Evolutionary conservation across 345 rosid genomes (phyloP).

Genomic region (Hevea brasiliensis): DNA sequence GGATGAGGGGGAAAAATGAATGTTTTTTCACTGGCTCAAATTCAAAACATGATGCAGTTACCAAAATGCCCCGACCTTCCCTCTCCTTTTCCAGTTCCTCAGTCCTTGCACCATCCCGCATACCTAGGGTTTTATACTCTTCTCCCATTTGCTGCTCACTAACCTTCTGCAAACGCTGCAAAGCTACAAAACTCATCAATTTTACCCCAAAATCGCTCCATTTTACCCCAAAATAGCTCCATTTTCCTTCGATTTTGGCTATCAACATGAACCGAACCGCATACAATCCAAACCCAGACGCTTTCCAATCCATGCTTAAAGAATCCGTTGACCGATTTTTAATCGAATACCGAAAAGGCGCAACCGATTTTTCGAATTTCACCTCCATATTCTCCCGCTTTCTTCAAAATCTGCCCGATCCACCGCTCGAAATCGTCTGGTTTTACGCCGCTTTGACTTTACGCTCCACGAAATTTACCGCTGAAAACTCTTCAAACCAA

Average conservation of each 20-base stretch:
- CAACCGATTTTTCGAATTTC: conserved; percentile 60
- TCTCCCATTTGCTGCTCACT: background rate
- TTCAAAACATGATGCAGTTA: conserved; percentile 39
- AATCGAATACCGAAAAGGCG: conserved; percentile 43
- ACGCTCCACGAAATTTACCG: conserved; percentile 37
- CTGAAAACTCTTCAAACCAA: conserved; percentile 24
- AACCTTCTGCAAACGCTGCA: background rate
- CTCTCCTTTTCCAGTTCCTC: conserved; percentile 37
- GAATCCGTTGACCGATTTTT: conserved; percentile 67
- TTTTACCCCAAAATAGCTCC: conserved; percentile 2
- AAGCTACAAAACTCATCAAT: conserved; percentile 5
- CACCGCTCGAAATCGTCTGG: conserved; percentile 70
- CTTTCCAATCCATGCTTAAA: conserved; percentile 45
- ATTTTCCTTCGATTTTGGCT: conserved; percentile 9
- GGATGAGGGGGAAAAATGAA: no score
- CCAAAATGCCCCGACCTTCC: conserved; percentile 41
- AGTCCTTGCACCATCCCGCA: background rate
- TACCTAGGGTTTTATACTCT: conserved; percentile 10
- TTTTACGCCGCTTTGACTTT: conserved; percentile 62
- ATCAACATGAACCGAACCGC: conserved; percentile 32
- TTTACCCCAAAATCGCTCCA: background rate
- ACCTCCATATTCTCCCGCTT: conserved; percentile 60
- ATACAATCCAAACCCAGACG: conserved; percentile 20
- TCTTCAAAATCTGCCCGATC: conserved; percentile 47
- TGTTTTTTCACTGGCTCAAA: conserved; percentile 14